These are phyloP conservation scores for Lecanicillium sp. DNA, from an alignment of 2,329 filamentous ascomycete species.

Conservation along the genomic window DNA sequence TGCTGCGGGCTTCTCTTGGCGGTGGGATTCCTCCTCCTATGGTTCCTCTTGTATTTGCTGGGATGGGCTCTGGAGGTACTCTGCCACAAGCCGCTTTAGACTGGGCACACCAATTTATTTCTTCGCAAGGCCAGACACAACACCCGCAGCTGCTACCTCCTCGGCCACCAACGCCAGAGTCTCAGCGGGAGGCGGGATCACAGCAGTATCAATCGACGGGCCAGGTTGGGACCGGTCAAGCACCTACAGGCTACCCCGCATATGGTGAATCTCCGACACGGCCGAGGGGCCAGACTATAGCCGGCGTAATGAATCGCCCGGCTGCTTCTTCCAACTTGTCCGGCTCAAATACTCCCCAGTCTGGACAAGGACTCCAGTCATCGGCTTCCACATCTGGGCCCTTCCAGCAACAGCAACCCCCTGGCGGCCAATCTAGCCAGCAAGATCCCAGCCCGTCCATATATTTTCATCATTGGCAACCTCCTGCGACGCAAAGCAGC, in stretches of 20 bases:
- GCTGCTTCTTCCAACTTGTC: constrained; percentile 31
- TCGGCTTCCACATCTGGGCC: constrained; percentile 7
- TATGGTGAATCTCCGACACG: constrained; percentile 44
- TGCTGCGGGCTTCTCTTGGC: constrained; percentile 59
- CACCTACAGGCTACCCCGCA: constrained; percentile 30
- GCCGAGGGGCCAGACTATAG: constrained; percentile 40
- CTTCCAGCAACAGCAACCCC: constrained; percentile 5
- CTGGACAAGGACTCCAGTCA: constrained; percentile 26
- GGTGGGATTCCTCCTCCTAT: constrained; percentile 66
- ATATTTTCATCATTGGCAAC: constrained; percentile 91
- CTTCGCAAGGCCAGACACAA: constrained; percentile 35
- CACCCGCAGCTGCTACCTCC: constrained; percentile 42
- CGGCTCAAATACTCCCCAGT: constrained; percentile 35
- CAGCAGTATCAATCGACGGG: constrained; percentile 29
- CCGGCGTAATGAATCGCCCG: constrained; percentile 29
- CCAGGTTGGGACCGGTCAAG: constrained; percentile 23
- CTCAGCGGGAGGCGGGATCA: constrained; percentile 42
- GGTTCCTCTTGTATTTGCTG: constrained; percentile 67
- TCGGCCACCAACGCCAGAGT: constrained; percentile 43
- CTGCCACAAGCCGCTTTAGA: constrained; percentile 55
- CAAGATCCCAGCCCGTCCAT: constrained; percentile 66
- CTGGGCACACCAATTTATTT: constrained; percentile 59
- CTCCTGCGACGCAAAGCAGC: constrained; percentile 58
- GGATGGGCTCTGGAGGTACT: constrained; percentile 53
- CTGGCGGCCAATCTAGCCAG: constrained; percentile 29